Conservation (phyloP, 208 protist genomes). For the Trichomonas tenax region DNA sequence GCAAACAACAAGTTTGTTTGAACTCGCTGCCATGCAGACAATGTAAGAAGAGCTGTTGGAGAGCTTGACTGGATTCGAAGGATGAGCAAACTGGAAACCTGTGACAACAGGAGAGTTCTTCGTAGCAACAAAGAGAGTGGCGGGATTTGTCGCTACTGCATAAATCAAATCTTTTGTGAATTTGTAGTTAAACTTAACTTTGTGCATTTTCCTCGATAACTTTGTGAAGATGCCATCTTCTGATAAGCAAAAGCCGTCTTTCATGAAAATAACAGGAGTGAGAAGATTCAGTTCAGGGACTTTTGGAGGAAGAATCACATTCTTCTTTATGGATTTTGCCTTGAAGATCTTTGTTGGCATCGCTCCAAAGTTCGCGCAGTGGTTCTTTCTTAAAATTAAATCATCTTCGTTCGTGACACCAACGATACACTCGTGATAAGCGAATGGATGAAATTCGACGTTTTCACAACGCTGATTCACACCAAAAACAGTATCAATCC, state of each 20-base stretch:
- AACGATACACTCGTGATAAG: not conserved
- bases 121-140: not conserved
- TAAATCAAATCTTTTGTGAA: not conserved
- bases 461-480: not conserved
- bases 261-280: not conserved
- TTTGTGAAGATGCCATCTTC: not conserved
- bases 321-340: not conserved
- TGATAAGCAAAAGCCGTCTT: not conserved
- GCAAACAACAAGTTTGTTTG: not conserved
- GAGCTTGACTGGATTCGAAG: not conserved
- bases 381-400: not conserved
- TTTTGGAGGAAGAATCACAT: not conserved
- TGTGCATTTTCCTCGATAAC: not conserved
- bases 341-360: not conserved
- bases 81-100: not conserved
- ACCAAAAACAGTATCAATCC: slow-evolving; percentile 20
- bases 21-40: not conserved
- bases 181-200: not conserved
- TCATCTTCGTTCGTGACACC: not conserved
- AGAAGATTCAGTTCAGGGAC: not conserved
- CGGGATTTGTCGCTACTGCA: not conserved
- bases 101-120: not conserved
- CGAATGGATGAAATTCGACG: not conserved
- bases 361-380: not conserved
- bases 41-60: not conserved